phyloP scores from a whole-genome alignment of 1,284 basidiomycete species.

The Coniophora puteana region DNA sequence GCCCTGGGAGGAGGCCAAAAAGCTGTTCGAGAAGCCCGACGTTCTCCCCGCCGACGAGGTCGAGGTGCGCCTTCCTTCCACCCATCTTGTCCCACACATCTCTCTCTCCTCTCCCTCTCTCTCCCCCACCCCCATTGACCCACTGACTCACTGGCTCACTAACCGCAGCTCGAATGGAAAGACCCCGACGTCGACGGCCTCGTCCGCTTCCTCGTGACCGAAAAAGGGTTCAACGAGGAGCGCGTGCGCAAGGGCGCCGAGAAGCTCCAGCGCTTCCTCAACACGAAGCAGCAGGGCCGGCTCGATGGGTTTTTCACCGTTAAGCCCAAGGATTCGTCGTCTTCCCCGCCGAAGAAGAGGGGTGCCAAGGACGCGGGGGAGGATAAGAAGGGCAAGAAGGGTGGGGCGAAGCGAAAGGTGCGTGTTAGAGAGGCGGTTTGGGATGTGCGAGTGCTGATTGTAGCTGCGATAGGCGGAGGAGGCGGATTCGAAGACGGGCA shows the following conservation, averaged over 20 bases:
- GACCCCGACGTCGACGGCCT: conserved; percentile 92
- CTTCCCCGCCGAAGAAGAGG: conserved; percentile 49
- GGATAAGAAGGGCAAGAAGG: conserved; percentile 30
- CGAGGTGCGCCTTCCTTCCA: conserved; percentile 53
- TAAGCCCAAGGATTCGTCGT: conserved; percentile 46
- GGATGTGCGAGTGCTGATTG: background rate
- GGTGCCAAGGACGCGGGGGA: conserved; percentile 32
- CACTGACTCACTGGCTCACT: too few relatives aligned
- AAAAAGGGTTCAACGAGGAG: conserved; percentile 99
- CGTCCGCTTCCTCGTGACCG: conserved; percentile 89
- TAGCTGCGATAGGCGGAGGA: conserved; percentile 23
- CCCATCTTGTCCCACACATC: background rate
- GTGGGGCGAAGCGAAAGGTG: conserved; percentile 69
- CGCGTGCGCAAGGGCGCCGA: conserved; percentile 94
- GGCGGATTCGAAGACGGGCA: conserved; percentile 18
- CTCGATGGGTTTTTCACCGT: conserved; percentile 94
- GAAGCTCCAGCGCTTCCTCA: conserved; percentile 85
- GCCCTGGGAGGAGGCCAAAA: conserved; percentile 95
- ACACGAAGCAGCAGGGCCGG: conserved; percentile 93
- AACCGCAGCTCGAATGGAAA: conserved; percentile 94
- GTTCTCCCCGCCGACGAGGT: conserved; percentile 84
- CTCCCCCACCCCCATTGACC: too few relatives aligned
- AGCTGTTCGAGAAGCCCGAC: conserved; percentile 86
- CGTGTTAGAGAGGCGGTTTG: conserved; percentile 7
- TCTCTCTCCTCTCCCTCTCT: too few relatives aligned